These are phyloP conservation scores for Paratinospora sagittata DNA, from an alignment of 164 flowering plant genomes.

Conservation along the genomic window DNA sequence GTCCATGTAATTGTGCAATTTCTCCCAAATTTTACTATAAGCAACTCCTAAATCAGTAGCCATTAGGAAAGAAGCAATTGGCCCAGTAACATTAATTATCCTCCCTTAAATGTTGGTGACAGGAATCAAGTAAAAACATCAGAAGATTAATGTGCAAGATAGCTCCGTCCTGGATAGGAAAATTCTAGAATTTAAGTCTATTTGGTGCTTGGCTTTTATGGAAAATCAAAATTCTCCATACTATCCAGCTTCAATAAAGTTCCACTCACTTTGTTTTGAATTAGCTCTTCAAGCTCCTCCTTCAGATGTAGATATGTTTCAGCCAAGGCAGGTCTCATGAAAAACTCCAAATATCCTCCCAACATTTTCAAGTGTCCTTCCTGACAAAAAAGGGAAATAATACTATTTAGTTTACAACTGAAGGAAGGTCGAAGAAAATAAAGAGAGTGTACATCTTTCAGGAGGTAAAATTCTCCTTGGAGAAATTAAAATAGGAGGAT, in stretches of 20 bases:
- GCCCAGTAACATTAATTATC: no score
- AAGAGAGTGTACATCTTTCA: not conserved
- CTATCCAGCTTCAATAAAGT: not conserved
- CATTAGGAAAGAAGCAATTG: no score
- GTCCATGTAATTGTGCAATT: no score
- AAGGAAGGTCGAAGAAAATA: not conserved
- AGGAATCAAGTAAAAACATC: not conserved
- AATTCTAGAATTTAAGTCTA: not conserved
- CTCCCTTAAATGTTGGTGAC: no score
- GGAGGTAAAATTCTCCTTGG: not conserved
- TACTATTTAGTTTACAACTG: not conserved
- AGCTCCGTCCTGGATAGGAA: not conserved
- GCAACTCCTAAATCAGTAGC: no score
- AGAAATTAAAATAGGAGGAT: not conserved
- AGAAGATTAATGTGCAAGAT: not conserved
- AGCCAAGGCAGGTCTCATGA: slow-evolving; percentile 66
- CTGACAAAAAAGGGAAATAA: slow-evolving; percentile 31
- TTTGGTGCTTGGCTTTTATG: not conserved
- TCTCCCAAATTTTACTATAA: no score
- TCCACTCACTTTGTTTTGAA: slow-evolving; percentile 63
- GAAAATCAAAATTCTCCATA: not conserved
- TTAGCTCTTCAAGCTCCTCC: slow-evolving; percentile 69
- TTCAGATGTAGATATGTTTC: slow-evolving; percentile 49
- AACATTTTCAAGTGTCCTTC: slow-evolving; percentile 91
- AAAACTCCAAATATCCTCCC: slow-evolving; percentile 89